Conservation (phyloP, 2,329 filamentous ascomycete genomes). For the Ampelomyces quisqualis region DNA sequence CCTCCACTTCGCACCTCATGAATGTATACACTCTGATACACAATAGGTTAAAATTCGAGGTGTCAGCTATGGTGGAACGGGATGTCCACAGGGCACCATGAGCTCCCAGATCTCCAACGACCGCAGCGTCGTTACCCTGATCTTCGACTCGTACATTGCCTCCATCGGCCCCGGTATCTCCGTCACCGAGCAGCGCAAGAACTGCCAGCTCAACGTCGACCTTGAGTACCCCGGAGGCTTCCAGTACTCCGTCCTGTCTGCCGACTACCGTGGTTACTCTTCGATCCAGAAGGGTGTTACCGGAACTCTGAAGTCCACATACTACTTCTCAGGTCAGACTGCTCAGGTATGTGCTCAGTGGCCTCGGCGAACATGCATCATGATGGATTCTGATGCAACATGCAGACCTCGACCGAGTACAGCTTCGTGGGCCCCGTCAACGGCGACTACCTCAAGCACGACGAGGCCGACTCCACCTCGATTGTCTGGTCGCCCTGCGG, state of each 20-base stretch:
- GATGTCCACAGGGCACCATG: slow-evolving; percentile 50
- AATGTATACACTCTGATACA: slow-evolving; percentile 14
- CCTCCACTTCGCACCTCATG: too few relatives aligned
- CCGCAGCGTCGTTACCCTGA: slow-evolving; percentile 52
- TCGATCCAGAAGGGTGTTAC: slow-evolving; percentile 49
- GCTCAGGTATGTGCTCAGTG: slow-evolving; percentile 44
- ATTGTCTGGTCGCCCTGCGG: slow-evolving; percentile 57
- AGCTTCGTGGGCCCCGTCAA: slow-evolving; percentile 44
- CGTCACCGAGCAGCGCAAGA: slow-evolving; percentile 51
- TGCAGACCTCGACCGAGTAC: slow-evolving; percentile 41
- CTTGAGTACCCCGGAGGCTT: slow-evolving; percentile 55
- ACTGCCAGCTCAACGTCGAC: slow-evolving; percentile 57
- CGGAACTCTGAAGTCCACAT: slow-evolving; percentile 54
- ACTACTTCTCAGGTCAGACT: slow-evolving; percentile 55
- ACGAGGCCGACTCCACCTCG: slow-evolving; percentile 48
- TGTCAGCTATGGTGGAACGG: slow-evolving; percentile 52
- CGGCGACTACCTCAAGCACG: slow-evolving; percentile 45
- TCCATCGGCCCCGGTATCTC: slow-evolving; percentile 50
- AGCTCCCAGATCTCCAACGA: slow-evolving; percentile 48
- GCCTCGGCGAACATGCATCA: too few relatives aligned
- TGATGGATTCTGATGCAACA: background rate
- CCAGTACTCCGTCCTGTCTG: slow-evolving; percentile 56
- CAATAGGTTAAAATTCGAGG: slow-evolving; percentile 45
- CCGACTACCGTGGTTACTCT: slow-evolving; percentile 56
- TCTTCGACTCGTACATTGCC: slow-evolving; percentile 55